Evolutionary conservation across 1,284 basidiomycete genomes (phyloP).

Genomic region (Wallemia mellicola): DNA sequence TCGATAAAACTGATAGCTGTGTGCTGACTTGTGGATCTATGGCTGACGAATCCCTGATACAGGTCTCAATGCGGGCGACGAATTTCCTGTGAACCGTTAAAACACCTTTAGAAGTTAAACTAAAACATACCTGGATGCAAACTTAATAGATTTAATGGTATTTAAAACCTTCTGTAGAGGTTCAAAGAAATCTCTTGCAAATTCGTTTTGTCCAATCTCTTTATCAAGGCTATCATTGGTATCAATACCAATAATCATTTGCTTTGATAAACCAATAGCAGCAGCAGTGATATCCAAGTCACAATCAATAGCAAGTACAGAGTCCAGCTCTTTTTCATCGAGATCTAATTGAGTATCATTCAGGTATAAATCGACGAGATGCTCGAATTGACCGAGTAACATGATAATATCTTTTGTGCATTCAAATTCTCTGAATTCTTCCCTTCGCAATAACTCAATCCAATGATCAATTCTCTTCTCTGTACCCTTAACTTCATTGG

Average conservation of each 20-base stretch:
- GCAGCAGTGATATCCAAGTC: constrained; percentile 78
- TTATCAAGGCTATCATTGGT: constrained; percentile 45
- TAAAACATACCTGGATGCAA: constrained; percentile 34
- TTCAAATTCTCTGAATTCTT: constrained; percentile 73
- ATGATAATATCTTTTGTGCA: constrained; percentile 64
- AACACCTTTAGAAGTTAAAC: not conserved
- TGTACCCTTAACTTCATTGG: constrained; percentile 50
- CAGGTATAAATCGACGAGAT: constrained; percentile 60
- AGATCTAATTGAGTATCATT: constrained; percentile 48
- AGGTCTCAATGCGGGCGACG: constrained; percentile 47
- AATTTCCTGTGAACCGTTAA: constrained; percentile 33
- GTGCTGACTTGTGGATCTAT: constrained; percentile 37
- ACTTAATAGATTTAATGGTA: constrained; percentile 47
- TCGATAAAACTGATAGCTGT: constrained; percentile 31
- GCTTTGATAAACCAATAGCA: constrained; percentile 58
- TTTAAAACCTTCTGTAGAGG: constrained; percentile 54
- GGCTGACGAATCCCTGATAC: constrained; percentile 36
- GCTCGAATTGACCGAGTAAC: constrained; percentile 72
- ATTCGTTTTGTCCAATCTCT: constrained; percentile 39
- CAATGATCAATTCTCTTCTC: constrained; percentile 79
- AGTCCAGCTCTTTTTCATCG: constrained; percentile 61
- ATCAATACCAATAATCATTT: constrained; percentile 36
- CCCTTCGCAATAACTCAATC: constrained; percentile 45
- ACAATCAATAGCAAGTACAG: constrained; percentile 45
- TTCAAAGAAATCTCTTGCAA: constrained; percentile 38